phyloP scores from a whole-genome alignment of 345 rosid species.

The Eucalyptus tenuipes region DNA sequence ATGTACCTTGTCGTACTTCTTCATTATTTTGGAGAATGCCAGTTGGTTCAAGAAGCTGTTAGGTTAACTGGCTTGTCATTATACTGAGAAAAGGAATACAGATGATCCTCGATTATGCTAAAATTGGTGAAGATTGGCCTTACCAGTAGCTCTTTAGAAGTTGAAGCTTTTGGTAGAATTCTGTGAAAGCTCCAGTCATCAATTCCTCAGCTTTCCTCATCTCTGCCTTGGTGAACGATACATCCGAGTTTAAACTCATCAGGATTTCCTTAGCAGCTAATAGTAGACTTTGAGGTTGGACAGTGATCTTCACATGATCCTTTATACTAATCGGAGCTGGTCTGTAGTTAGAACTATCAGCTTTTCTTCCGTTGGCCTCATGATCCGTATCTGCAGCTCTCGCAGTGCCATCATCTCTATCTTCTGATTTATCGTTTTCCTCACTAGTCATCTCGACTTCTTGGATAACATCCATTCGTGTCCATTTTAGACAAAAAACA shows the following conservation, averaged over 20 bases:
- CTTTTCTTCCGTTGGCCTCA: neutral
- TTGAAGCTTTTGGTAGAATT: constrained; percentile 60
- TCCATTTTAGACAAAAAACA: neutral
- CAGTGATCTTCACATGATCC: constrained; percentile 14
- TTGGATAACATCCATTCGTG: constrained; percentile 6
- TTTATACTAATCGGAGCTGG: constrained; percentile 24
- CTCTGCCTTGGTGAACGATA: constrained; percentile 38
- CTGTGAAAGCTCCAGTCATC: constrained; percentile 29
- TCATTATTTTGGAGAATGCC: constrained; percentile 76
- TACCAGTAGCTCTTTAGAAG: constrained; percentile 55
- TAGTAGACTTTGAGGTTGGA: constrained; percentile 39
- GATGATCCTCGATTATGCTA: constrained; percentile 10
- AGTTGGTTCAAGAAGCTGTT: constrained; percentile 60
- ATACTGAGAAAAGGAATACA: neutral
- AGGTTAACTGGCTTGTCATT: neutral
- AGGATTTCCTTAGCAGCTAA: constrained; percentile 39
- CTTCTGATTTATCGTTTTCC: neutral
- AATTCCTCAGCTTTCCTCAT: constrained; percentile 39
- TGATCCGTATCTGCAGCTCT: neutral
- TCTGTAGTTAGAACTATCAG: neutral
- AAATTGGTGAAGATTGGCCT: constrained; percentile 5
- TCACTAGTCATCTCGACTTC: constrained; percentile 21
- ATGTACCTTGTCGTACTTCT: constrained; percentile 79
- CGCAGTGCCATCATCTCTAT: neutral
- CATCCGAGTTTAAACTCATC: constrained; percentile 35